Percentiles rank a stretch among this genome's conserved stretches.
phyloP scores from a whole-genome alignment of 495 filamentous ascomycete species.

The Xylaria sp. region DNA sequence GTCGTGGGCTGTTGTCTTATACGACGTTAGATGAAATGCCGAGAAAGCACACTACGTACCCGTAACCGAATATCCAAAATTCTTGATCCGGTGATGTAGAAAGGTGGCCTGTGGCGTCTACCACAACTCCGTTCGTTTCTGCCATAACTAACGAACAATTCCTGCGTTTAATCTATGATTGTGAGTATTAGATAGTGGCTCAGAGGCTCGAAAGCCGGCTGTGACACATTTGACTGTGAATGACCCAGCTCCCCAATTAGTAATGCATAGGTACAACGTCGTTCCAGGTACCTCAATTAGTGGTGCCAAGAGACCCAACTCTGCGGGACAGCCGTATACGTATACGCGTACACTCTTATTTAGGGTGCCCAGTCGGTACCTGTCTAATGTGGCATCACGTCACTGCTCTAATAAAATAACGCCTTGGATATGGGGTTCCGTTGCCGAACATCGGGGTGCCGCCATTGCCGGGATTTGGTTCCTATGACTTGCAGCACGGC shows the following conservation, averaged over 20 bases:
- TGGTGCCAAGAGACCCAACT: slow-evolving; percentile 21
- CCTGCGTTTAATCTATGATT: background rate
- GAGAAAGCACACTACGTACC: slow-evolving; percentile 54
- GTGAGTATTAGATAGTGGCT: background rate
- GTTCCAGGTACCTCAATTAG: background rate
- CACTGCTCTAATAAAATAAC: background rate
- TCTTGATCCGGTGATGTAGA: slow-evolving; percentile 50
- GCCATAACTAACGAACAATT: background rate
- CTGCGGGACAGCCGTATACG: slow-evolving; percentile 16
- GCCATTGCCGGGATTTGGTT: slow-evolving; percentile 3
- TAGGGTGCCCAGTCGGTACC: background rate
- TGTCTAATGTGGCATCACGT: background rate
- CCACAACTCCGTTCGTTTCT: slow-evolving; percentile 15
- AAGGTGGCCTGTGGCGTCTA: slow-evolving; percentile 14
- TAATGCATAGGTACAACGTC: slow-evolving; percentile 5
- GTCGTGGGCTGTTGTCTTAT: slow-evolving; percentile 13
- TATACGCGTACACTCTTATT: too few species aligned
- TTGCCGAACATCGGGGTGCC: slow-evolving; percentile 8
- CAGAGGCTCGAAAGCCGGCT: background rate
- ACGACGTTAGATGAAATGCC: slow-evolving; percentile 14
- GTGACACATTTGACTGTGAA: background rate
- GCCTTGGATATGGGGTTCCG: background rate
- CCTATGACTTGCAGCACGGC: slow-evolving; percentile 23
- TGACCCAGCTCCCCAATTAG: slow-evolving; percentile 12
- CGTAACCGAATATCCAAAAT: slow-evolving; percentile 93